These are phyloP conservation scores for Gracilaria domingensis DNA, from an alignment of 23 red algal species.

Conservation along the genomic window DNA sequence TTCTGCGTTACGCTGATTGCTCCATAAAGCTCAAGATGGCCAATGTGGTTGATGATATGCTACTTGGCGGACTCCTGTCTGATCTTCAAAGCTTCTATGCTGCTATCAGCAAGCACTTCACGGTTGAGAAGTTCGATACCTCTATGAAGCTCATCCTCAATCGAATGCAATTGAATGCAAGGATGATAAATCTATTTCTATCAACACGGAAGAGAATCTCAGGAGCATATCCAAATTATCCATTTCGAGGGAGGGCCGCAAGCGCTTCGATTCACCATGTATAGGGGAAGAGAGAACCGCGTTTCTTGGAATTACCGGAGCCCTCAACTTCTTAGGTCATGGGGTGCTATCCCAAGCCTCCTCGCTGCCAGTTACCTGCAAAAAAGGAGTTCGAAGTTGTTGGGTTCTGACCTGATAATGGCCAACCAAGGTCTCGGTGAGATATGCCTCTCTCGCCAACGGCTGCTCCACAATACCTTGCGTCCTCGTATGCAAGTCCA, in stretches of 20 bases:
- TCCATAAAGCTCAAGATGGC: too few relatives aligned
- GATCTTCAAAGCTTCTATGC: background rate
- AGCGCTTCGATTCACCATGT: too few relatives aligned
- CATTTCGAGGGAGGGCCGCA: too few relatives aligned
- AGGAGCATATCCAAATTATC: too few relatives aligned
- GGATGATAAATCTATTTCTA: too few relatives aligned
- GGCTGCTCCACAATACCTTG: background rate
- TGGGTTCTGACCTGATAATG: background rate
- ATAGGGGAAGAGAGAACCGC: background rate
- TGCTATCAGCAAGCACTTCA: background rate
- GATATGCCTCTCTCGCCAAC: background rate
- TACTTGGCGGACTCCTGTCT: background rate
- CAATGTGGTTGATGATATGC: too few relatives aligned
- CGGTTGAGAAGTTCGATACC: background rate
- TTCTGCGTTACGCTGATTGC: too few relatives aligned
- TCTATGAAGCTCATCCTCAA: background rate
- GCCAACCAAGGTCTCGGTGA: background rate
- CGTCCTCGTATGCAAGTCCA: slow-evolving; percentile 11
- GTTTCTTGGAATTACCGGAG: background rate
- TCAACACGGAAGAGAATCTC: too few relatives aligned
- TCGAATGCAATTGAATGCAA: background rate
- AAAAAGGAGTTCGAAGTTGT: background rate
- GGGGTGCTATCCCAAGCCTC: background rate
- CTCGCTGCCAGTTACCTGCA: background rate
- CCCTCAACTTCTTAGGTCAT: background rate